Base-by-base conservation (phyloP, 192 early-diverging fungal species). In the Backusella liffmaniae region DNA sequence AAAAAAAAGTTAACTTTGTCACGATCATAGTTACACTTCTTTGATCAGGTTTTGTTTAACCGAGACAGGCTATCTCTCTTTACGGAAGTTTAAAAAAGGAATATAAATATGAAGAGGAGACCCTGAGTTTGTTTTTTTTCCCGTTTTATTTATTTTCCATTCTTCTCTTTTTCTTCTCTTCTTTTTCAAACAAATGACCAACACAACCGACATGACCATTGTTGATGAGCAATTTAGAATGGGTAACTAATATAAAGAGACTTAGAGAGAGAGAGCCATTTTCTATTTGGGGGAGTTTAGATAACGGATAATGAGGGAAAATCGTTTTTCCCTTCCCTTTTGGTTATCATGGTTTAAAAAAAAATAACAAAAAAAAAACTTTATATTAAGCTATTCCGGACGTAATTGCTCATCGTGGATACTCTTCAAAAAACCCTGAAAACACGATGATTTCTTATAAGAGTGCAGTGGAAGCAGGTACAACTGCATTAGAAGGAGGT, bases 371-470 rank as follows among this genome's bases (percentile, higher is more conserved):
- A 32, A 30, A 32, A 32, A 2, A 23, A 29, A 12, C 23, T 62
- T 62, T 62, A 62, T 62, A 23, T 62, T 29, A 62, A 77, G 72
- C 71, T 5, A 5, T 26, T 36, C 82, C 78, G n/a, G 44, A 65
- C 66, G 81, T 81, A 2, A 76, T 86, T 30, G 85, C 78, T 72
- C 78, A 83, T 79, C 82, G 88, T 44, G 88, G 88, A 23, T 82
- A 76, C 37, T 86, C 84, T 26, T 84, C 80, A 9, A 74, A 79
- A 66, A 86, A 85, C 72, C 84, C 87, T 1, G 88, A 90, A 77
- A 90, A 90, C 70, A 87, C 88, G 0, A 73, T 90, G 34, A n/a
- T 86, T 3, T 83, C 88, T 5, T 84, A 86, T 77, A 75, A 76
- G n/a, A 79, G 83, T 69, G 88, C 88, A 1, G 59, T 90, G 32